Evolutionary conservation across 257 asterid species (phyloP).

Genomic region (Salvia splendens): DNA sequence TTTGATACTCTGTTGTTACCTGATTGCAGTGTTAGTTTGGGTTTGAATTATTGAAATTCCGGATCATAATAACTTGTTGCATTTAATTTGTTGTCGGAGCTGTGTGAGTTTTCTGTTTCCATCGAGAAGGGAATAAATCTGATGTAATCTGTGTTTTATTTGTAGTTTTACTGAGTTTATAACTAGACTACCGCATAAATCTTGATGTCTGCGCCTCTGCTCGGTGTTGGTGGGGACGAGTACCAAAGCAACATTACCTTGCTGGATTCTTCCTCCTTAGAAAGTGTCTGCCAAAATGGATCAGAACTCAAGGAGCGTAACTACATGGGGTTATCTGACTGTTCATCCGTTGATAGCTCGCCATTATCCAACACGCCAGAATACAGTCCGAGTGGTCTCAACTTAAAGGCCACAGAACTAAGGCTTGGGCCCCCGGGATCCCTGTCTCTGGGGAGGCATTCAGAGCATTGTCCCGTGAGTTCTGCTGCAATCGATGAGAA

Average conservation of each 20-base stretch:
- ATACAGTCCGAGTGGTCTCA: slow-evolving; percentile 42
- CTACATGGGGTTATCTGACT: slow-evolving; percentile 70
- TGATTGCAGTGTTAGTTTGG: not conserved
- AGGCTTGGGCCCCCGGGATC: slow-evolving; percentile 75
- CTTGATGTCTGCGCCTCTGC: slow-evolving; percentile 62
- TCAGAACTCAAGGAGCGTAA: slow-evolving; percentile 56
- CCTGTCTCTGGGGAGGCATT: slow-evolving; percentile 53
- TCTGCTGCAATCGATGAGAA: slow-evolving; percentile 55
- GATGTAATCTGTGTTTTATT: slow-evolving; percentile 16
- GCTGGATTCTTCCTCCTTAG: slow-evolving; percentile 56
- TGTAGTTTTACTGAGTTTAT: slow-evolving; percentile 28
- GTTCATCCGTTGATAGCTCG: slow-evolving; percentile 74
- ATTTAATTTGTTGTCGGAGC: not conserved
- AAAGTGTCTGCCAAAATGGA: slow-evolving; percentile 45
- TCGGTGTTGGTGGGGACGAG: slow-evolving; percentile 49
- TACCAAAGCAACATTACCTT: slow-evolving; percentile 50
- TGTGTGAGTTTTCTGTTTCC: slow-evolving; percentile 3
- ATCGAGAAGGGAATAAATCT: slow-evolving; percentile 20
- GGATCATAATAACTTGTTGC: not conserved
- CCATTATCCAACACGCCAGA: slow-evolving; percentile 47
- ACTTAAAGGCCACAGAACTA: slow-evolving; percentile 70
- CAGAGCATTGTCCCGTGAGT: slow-evolving; percentile 36
- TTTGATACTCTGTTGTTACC: not conserved
- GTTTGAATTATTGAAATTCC: not conserved
- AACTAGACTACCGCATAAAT: slow-evolving; percentile 17